Percentiles rank a stretch among this genome's conserved stretches.
Evolutionary conservation across 257 asterid genomes (phyloP).

Genomic region (Solanum appendiculatum): DNA sequence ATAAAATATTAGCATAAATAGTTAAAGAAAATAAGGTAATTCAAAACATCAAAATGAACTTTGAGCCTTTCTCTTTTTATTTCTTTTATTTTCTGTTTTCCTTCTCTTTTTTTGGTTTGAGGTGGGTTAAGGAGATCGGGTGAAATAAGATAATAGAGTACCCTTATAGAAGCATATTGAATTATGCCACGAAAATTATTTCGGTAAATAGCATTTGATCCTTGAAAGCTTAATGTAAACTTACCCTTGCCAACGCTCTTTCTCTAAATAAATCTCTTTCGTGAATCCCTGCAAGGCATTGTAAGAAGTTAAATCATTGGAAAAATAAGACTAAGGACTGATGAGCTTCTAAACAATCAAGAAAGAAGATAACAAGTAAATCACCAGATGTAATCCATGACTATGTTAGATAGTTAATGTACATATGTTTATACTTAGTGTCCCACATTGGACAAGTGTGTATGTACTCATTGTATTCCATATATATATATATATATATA

Average conservation of each 20-base stretch:
- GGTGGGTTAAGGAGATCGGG: background rate
- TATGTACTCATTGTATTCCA: background rate
- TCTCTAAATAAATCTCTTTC: conserved; percentile 89
- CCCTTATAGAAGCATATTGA: background rate
- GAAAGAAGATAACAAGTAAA: background rate
- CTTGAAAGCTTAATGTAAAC: conserved; percentile 9
- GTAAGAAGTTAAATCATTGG: background rate
- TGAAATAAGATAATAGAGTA: background rate
- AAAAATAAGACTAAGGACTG: background rate
- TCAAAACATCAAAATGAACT: background rate
- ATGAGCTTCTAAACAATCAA: background rate
- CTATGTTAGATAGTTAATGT: background rate
- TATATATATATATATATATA: too few relatives aligned
- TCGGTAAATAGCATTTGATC: background rate
- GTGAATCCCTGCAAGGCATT: conserved; percentile 69
- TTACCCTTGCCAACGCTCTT: conserved; percentile 97
- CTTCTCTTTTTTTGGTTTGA: background rate
- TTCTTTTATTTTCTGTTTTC: background rate
- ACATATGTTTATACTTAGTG: background rate
- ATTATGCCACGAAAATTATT: background rate
- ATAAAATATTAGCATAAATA: conserved; percentile 4
- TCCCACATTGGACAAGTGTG: background rate
- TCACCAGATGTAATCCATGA: background rate
- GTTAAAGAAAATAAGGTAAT: background rate
- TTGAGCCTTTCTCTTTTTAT: background rate